Evolutionary conservation across 305 asterid species (phyloP).

Genomic region (Fraxinus velutina): DNA sequence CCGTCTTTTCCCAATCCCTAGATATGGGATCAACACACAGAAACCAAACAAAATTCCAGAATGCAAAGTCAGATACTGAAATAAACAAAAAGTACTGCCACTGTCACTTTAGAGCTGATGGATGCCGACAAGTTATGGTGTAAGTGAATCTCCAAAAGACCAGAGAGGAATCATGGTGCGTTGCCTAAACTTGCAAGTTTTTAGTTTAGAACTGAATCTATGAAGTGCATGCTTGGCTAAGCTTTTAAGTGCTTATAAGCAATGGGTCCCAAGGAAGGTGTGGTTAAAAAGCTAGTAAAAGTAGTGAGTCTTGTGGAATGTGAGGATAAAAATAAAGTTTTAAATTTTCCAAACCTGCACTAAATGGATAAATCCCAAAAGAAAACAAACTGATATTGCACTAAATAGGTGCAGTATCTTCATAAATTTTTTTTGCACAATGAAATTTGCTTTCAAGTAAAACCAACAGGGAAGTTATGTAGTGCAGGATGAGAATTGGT

Average conservation of each 20-base stretch:
- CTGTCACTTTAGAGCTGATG: constrained; percentile 31
- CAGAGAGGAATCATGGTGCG: not conserved
- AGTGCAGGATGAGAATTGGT: constrained; percentile 60
- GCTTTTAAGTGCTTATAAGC: not conserved
- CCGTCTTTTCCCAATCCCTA: constrained; percentile 97
- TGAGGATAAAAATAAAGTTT: not conserved
- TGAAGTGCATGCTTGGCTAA: not conserved
- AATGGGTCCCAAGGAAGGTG: not conserved
- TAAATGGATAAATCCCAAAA: not conserved
- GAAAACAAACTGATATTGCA: not conserved
- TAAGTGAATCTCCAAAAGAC: constrained; percentile 26
- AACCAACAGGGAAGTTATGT: constrained; percentile 13
- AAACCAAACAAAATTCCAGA: constrained; percentile 33
- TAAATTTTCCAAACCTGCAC: not conserved
- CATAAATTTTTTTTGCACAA: constrained; percentile 8
- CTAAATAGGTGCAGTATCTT: not conserved
- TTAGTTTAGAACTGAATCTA: not conserved
- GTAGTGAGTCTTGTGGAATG: not conserved
- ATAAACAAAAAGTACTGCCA: constrained; percentile 19
- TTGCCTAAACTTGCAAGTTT: not conserved
- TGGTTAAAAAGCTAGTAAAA: not conserved
- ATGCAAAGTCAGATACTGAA: not conserved
- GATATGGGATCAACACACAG: constrained; percentile 27
- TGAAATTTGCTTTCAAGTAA: not conserved
- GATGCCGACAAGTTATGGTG: constrained; percentile 17